phyloP scores from a whole-genome alignment of 371 early-diverging fungal species.

The Chytridiales sp. region DNA sequence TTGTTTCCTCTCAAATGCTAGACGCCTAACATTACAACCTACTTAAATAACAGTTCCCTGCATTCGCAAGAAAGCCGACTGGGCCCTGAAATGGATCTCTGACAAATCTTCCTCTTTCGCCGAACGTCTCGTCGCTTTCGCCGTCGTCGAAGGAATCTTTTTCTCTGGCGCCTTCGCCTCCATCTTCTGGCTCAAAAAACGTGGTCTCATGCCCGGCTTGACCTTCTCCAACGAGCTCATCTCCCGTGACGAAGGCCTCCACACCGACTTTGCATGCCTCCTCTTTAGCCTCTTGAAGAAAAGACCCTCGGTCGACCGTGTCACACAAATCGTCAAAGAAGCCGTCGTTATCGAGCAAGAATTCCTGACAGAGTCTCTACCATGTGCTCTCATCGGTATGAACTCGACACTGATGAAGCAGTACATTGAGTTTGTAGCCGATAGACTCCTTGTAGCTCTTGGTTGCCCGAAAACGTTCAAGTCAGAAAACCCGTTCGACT shows the following conservation, averaged over 20 bases:
- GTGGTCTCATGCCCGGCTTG: constrained; percentile 99
- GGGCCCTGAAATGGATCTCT: constrained; percentile 98
- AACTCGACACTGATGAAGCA: constrained; percentile 94
- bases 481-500: constrained; percentile 97
- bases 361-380: constrained; percentile 95
- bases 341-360: constrained; percentile 92
- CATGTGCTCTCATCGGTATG: constrained; percentile 98
- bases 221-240: constrained; percentile 99
- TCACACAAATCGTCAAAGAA: constrained; percentile 82
- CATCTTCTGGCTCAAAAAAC: constrained; percentile 99
- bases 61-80: constrained; percentile 97
- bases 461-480: constrained; percentile 89
- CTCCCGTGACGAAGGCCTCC: constrained; percentile 99
- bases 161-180: constrained; percentile 99
- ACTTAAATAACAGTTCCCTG: constrained; percentile 73
- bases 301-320: constrained; percentile 72
- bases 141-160: constrained; percentile 99
- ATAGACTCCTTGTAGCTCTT: constrained; percentile 92
- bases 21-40: neutral
- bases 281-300: constrained; percentile 85
- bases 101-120: constrained; percentile 86
- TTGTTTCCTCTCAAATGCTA: constrained; percentile 1
- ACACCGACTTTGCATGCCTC: constrained; percentile 99
- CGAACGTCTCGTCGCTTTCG: constrained; percentile 97
- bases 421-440: constrained; percentile 99